Evolutionary conservation across 2,329 filamentous ascomycete genomes (phyloP).

Genomic region (Laburnicola sp.): DNA sequence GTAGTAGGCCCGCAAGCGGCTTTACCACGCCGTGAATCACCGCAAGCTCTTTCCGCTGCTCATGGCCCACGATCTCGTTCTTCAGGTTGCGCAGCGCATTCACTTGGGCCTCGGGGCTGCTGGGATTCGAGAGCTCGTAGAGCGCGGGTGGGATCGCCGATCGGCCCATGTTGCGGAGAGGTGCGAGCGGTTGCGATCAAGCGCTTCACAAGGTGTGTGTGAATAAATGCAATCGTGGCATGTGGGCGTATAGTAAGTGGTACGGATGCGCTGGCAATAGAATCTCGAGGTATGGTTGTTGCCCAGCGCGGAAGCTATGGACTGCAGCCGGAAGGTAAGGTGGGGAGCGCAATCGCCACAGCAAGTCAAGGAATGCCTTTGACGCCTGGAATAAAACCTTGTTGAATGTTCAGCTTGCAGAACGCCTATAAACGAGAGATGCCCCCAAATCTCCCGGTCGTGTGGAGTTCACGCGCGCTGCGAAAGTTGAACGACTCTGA

Average conservation of each 20-base stretch:
- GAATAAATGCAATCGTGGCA: not conserved
- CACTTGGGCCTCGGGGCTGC: slow-evolving; percentile 45
- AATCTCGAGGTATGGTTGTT: not conserved
- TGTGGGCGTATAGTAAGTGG: not conserved
- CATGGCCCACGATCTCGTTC: slow-evolving; percentile 86
- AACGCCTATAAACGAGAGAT: not conserved
- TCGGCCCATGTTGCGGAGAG: slow-evolving; percentile 36
- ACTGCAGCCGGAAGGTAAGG: not conserved
- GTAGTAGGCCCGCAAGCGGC: slow-evolving; percentile 60
- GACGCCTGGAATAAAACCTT: not conserved
- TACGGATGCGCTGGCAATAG: not conserved
- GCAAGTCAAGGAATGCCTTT: not conserved
- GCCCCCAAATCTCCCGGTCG: not conserved
- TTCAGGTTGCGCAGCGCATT: slow-evolving; percentile 73
- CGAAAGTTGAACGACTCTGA: not conserved
- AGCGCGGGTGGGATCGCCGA: slow-evolving; percentile 42
- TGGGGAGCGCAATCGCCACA: not conserved
- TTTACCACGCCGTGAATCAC: slow-evolving; percentile 70
- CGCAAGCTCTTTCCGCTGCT: slow-evolving; percentile 81
- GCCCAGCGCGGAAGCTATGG: not conserved
- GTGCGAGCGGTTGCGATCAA: not conserved
- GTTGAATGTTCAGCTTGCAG: not conserved
- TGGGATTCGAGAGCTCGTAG: slow-evolving; percentile 45
- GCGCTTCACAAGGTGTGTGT: not conserved
- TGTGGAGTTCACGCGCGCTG: not conserved